Evolutionary conservation across 2,329 filamentous ascomycete genomes (phyloP).

Genomic region (Cercospora berteroae): DNA sequence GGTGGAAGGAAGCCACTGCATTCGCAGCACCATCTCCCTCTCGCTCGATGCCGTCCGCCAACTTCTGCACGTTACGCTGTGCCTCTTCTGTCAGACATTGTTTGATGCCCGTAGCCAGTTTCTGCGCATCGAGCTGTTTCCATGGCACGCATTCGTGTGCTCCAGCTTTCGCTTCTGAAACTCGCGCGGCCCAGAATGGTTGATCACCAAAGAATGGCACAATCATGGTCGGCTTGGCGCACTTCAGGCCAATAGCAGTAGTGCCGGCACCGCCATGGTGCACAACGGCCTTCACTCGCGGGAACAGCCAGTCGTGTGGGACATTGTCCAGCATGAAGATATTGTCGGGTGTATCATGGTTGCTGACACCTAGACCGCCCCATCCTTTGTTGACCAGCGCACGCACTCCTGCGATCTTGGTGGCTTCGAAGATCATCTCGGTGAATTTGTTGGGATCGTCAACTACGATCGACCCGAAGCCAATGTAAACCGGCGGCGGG

Average conservation of each 20-base stretch:
- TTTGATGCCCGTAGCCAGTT: slow-evolving; percentile 67
- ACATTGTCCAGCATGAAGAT: slow-evolving; percentile 72
- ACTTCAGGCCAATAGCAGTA: slow-evolving; percentile 70
- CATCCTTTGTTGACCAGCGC: slow-evolving; percentile 74
- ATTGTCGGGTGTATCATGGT: slow-evolving; percentile 60
- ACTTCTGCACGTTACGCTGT: slow-evolving; percentile 54
- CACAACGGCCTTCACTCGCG: slow-evolving; percentile 62
- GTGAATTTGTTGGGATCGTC: slow-evolving; percentile 69
- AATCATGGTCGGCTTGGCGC: slow-evolving; percentile 69
- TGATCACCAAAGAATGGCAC: slow-evolving; percentile 80
- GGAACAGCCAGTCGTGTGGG: slow-evolving; percentile 76
- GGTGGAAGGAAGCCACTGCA: slow-evolving; percentile 66
- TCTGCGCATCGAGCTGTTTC: slow-evolving; percentile 63
- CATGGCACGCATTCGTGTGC: slow-evolving; percentile 64
- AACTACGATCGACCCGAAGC: slow-evolving; percentile 73
- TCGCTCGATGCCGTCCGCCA: slow-evolving; percentile 63
- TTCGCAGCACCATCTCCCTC: slow-evolving; percentile 68
- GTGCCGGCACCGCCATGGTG: slow-evolving; percentile 79
- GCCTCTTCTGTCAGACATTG: slow-evolving; percentile 64
- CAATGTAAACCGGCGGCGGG: slow-evolving; percentile 67
- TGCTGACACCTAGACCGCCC: slow-evolving; percentile 64
- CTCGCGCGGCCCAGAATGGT: slow-evolving; percentile 73
- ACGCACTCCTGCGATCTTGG: slow-evolving; percentile 63
- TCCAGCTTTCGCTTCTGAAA: slow-evolving; percentile 62
- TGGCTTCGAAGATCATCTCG: slow-evolving; percentile 67